Percentiles rank a stretch among this genome's conserved stretches.
phyloP scores from a whole-genome alignment of 139 green algal genomes.

The Volvox reticuliferus region DNA sequence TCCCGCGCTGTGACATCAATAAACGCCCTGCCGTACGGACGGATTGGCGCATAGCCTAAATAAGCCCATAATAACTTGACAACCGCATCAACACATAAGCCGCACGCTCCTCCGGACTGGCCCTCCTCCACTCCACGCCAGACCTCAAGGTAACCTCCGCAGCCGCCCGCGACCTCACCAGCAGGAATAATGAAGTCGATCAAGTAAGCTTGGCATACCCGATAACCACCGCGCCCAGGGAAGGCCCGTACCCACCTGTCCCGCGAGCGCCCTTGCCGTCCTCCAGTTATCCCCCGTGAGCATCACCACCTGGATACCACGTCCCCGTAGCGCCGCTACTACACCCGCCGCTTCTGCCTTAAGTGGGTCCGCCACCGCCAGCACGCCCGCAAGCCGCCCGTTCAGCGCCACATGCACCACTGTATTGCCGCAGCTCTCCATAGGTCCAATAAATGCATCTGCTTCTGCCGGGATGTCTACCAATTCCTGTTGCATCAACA shows the following conservation, averaged over 20 bases:
- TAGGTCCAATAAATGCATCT: constrained; percentile 60
- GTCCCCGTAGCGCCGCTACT: constrained; percentile 71
- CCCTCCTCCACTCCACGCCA: too few species aligned
- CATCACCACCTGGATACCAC: constrained; percentile 55
- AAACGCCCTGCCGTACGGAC: too few species aligned
- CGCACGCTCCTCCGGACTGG: too few species aligned
- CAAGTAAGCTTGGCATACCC: too few species aligned
- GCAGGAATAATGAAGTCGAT: too few species aligned
- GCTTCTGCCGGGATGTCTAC: constrained; percentile 62
- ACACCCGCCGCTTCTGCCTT: constrained; percentile 93
- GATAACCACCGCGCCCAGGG: too few species aligned
- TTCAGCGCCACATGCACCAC: constrained; percentile 77
- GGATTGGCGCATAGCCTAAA: too few species aligned
- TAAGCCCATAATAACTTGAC: too few species aligned
- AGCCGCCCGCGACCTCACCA: too few species aligned
- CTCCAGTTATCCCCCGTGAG: constrained; percentile 59
- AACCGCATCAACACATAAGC: too few species aligned
- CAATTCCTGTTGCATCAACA: constrained; percentile 76
- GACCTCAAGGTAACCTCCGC: too few species aligned
- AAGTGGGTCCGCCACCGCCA: constrained; percentile 90
- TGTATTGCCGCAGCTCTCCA: constrained; percentile 74
- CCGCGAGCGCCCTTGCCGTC: constrained; percentile 60
- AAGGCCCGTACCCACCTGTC: constrained; percentile 58
- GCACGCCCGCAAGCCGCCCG: constrained; percentile 63
- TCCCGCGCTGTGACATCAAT: too few species aligned